These are phyloP conservation scores for Kodamaea neixiangensis DNA, from an alignment of 805 yeast genomes.

Conservation along the genomic window DNA sequence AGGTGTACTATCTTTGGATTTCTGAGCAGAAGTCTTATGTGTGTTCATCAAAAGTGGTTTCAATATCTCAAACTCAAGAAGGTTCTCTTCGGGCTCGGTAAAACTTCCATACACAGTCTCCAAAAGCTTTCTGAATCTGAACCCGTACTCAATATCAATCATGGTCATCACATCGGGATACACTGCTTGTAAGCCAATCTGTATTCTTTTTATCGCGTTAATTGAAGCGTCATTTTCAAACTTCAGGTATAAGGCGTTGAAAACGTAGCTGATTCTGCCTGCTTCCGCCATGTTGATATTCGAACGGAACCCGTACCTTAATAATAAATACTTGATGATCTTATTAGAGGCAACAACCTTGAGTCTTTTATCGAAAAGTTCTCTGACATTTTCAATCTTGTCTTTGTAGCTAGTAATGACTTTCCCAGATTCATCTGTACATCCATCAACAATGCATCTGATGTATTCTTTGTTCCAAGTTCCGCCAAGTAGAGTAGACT, in stretches of 20 bases:
- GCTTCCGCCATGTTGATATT: conserved; percentile 5
- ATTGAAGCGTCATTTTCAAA: background rate
- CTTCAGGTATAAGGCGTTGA: conserved; percentile 13
- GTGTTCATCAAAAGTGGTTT: conserved; percentile 3
- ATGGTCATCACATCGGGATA: conserved; percentile 4
- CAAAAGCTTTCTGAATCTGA: conserved; percentile 18
- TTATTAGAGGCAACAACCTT: conserved; percentile 13
- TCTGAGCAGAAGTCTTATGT: background rate
- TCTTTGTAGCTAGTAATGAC: conserved; percentile 2
- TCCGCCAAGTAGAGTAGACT: conserved; percentile 13
- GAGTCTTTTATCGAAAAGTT: conserved; percentile 14
- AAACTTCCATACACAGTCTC: conserved; percentile 16
- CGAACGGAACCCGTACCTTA: conserved; percentile 21
- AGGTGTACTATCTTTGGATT: background rate
- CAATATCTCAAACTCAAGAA: conserved; percentile 4
- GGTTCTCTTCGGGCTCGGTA: conserved; percentile 19
- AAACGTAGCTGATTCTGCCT: conserved; percentile 11
- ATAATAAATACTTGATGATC: conserved; percentile 17
- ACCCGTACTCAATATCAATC: conserved; percentile 11
- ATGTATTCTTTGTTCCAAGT: conserved; percentile 22
- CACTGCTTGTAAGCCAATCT: background rate
- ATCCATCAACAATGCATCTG: conserved; percentile 13
- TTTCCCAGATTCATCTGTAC: conserved; percentile 7
- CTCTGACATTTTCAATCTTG: conserved; percentile 12
- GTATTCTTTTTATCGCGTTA: conserved; percentile 5